A percentile compares a stretch with the other conserved stretches of the same genome.
Evolutionary conservation across 805 yeast species (phyloP).

Genomic region (Schwanniomyces vanrijiae): DNA sequence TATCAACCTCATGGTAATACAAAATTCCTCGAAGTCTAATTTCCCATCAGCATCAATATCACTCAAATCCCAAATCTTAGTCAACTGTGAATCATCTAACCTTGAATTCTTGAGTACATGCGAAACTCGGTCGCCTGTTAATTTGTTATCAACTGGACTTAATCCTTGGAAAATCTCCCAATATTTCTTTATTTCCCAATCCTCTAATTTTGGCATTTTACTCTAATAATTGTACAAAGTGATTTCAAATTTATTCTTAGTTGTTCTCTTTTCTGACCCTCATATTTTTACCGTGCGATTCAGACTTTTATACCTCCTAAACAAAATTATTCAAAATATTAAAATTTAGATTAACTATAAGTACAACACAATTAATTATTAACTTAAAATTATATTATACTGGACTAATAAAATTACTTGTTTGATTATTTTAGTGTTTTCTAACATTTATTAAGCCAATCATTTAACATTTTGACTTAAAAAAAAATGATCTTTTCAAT

Average conservation of each 20-base stretch:
- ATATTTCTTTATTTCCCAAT: slow-evolving; percentile 94
- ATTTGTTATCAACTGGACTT: slow-evolving; percentile 74
- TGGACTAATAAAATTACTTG: too few species aligned
- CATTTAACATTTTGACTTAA: too few species aligned
- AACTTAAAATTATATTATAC: too few species aligned
- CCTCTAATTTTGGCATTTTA: slow-evolving; percentile 70
- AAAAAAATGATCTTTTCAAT: too few species aligned
- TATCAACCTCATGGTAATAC: slow-evolving; percentile 93
- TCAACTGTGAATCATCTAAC: slow-evolving; percentile 72
- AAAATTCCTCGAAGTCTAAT: slow-evolving; percentile 95
- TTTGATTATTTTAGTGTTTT: too few species aligned
- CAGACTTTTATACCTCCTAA: neutral
- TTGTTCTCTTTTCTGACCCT: neutral
- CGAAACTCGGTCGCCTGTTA: slow-evolving; percentile 81
- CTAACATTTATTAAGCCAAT: too few species aligned
- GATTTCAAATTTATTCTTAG: neutral
- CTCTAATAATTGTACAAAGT: neutral
- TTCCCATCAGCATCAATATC: slow-evolving; percentile 92
- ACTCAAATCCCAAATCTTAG: slow-evolving; percentile 85
- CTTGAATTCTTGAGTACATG: slow-evolving; percentile 88
- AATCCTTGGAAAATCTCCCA: slow-evolving; percentile 97
- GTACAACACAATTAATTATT: too few species aligned
- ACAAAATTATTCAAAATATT: too few species aligned
- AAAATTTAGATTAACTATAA: too few species aligned
- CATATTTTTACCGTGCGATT: neutral